Percentiles rank a stretch among this genome's conserved stretches.
These are phyloP conservation scores for Apostasia ramifera DNA, from an alignment of 106 monocot genomes.

Conservation along the genomic window DNA sequence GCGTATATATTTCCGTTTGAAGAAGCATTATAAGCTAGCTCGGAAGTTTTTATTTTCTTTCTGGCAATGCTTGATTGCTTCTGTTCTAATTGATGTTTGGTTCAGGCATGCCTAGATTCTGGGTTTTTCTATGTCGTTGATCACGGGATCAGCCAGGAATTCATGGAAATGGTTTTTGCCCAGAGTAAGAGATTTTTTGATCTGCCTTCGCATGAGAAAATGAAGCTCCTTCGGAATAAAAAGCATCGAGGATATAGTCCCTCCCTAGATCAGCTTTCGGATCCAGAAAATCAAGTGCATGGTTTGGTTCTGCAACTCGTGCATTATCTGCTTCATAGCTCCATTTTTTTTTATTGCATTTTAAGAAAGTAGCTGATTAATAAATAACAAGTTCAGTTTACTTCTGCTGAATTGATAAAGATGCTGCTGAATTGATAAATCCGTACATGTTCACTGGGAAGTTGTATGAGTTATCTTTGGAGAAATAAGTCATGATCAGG, in stretches of 20 bases:
- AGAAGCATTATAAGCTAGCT: no score
- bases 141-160: constrained; percentile 62
- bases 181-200: constrained; percentile 63
- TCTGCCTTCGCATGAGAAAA: constrained; percentile 49
- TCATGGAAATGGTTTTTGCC: constrained; percentile 58
- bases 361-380: no score
- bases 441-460: no score
- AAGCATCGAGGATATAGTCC: constrained; percentile 81
- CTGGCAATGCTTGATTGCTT: no score
- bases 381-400: no score
- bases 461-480: no score
- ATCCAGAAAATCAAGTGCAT: constrained; percentile 62
- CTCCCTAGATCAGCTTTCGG: constrained; percentile 50
- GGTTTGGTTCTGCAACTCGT: constrained; percentile 23
- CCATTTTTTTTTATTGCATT: background rate
- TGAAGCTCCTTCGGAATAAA: constrained; percentile 64
- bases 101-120: constrained; percentile 60
- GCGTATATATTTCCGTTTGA: no score
- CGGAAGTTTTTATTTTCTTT: no score
- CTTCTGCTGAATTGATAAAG: no score
- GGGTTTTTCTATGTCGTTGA: constrained; percentile 63
- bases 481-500: no score
- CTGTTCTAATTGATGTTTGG: background rate
- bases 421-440: no score
- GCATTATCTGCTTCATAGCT: background rate